phyloP scores from a whole-genome alignment of 352 stramenopile genomes.

The Phytophthora uliginosa region DNA sequence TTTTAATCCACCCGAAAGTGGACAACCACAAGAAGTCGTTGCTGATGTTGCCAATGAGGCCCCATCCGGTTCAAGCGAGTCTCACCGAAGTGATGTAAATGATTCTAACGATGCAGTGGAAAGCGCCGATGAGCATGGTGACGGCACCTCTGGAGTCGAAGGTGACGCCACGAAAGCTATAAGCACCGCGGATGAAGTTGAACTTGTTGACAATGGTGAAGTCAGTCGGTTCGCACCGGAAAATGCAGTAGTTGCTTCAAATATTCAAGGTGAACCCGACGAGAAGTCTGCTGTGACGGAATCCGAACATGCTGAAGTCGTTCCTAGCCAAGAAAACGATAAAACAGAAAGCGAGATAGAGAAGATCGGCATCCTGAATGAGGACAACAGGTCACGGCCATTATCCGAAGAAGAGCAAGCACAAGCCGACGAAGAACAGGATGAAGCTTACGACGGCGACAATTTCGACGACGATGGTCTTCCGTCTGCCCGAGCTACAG shows the following conservation, averaged over 20 bases:
- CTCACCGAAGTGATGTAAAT: background rate
- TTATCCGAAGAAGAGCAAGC: background rate
- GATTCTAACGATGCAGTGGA: background rate
- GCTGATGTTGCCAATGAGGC: background rate
- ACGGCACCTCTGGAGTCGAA: background rate
- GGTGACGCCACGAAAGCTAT: background rate
- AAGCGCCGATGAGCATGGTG: background rate
- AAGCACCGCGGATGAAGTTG: background rate
- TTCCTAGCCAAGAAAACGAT: background rate
- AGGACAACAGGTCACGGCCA: background rate
- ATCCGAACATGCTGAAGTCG: background rate
- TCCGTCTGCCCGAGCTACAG: conserved; percentile 5
- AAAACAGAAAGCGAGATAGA: background rate
- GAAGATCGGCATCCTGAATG: background rate
- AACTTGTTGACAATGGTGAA: background rate
- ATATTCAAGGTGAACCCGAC: background rate
- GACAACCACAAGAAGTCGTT: background rate
- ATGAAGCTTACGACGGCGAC: conserved; percentile 27
- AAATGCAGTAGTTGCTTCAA: background rate
- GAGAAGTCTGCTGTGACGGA: background rate
- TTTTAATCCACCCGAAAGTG: background rate
- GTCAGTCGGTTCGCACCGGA: background rate
- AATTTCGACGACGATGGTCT: conserved; percentile 59
- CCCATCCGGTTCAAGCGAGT: background rate
- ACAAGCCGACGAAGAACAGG: conserved; percentile 13